Percentiles rank a stretch among this genome's conserved stretches.
Evolutionary conservation across 129 eudicot species (phyloP).

Genomic region (Erigeron canadensis): DNA sequence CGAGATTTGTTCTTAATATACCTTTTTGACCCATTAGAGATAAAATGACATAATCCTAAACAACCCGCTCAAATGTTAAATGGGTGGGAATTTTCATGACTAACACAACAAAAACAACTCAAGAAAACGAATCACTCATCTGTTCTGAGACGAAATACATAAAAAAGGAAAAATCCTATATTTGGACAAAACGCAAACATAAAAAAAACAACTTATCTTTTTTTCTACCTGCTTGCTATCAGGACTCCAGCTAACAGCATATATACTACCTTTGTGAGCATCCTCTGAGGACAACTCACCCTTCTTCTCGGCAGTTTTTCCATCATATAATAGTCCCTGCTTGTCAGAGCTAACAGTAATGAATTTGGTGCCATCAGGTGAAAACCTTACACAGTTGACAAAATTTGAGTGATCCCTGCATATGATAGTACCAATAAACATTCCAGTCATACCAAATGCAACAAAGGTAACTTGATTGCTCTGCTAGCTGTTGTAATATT

Average conservation of each 20-base stretch:
- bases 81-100: not conserved
- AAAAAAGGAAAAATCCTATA: not conserved
- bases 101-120: not conserved
- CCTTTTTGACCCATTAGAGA: not conserved
- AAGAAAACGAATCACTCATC: too few relatives aligned
- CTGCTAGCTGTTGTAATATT: conserved; percentile 1
- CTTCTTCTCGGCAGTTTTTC: conserved; percentile 74
- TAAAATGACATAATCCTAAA: not conserved
- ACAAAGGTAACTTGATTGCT: not conserved
- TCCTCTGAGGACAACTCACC: conserved; percentile 85
- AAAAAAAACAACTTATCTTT: conserved; percentile 7
- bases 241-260: conserved; percentile 98
- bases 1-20: not conserved
- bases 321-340: conserved; percentile 78
- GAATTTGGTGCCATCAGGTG: conserved; percentile 95
- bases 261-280: conserved; percentile 92
- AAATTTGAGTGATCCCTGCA: conserved; percentile 89
- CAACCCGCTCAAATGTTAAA: not conserved
- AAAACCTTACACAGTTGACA: conserved; percentile 90
- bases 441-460: conserved; percentile 5
- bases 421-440: not conserved
- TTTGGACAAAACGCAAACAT: conserved; percentile 6
- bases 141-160: not conserved
- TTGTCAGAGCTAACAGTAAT: conserved; percentile 97
- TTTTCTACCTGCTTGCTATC: conserved; percentile 75